phyloP scores from a whole-genome alignment of 768 basidiomycete genomes.

The Lyophyllum semitale region DNA sequence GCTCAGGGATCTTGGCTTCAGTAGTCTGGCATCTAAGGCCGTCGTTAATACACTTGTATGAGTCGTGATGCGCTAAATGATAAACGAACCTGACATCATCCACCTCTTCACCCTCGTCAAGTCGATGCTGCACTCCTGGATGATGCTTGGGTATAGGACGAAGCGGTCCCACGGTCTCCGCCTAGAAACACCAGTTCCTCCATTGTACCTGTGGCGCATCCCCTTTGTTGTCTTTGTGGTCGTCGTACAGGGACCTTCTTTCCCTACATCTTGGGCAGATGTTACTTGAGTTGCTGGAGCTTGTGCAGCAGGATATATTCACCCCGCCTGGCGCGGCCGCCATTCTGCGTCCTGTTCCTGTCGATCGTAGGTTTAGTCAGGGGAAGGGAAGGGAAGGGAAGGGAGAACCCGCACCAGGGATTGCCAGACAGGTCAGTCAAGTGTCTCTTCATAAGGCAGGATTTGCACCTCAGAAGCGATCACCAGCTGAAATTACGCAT shows the following conservation, averaged over 20 bases:
- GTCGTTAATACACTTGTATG: not conserved
- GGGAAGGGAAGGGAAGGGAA: not conserved
- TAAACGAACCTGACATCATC: conserved; percentile 53
- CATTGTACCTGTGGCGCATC: conserved; percentile 95
- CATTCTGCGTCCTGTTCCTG: conserved; percentile 97
- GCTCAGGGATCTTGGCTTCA: conserved; percentile 89
- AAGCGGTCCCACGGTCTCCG: conserved; percentile 94
- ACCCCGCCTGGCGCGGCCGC: conserved; percentile 97
- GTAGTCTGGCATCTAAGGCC: conserved; percentile 34
- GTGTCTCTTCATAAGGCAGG: conserved; percentile 87
- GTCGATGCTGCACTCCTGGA: conserved; percentile 99
- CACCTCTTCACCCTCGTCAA: conserved; percentile 89
- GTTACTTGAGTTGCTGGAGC: conserved; percentile 93
- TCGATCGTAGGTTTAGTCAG: not conserved
- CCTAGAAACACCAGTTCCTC: conserved; percentile 96
- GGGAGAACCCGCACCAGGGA: conserved; percentile 82
- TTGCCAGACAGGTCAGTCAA: conserved; percentile 96
- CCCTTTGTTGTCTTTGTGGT: conserved; percentile 62
- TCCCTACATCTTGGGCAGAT: conserved; percentile 91
- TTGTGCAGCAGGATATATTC: conserved; percentile 99
- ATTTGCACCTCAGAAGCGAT: conserved; percentile 94
- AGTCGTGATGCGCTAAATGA: not conserved
- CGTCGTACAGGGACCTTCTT: conserved; percentile 67
- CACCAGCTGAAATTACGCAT: conserved; percentile 97
- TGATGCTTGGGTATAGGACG: conserved; percentile 97